phyloP scores from a whole-genome alignment of 1,284 basidiomycete species.

The Boletus coffeatus region DNA sequence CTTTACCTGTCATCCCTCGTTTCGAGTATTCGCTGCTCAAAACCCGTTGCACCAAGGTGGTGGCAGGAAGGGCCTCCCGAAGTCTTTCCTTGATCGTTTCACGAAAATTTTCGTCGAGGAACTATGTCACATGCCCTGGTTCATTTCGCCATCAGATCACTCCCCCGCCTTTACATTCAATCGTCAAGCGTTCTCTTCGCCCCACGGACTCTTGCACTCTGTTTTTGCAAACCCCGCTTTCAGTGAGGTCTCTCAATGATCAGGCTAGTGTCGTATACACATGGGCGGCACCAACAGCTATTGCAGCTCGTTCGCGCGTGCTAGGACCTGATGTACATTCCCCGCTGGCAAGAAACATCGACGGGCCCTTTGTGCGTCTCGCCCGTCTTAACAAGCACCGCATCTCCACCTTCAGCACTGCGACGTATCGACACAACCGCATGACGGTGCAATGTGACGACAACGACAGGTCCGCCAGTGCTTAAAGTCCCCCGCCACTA shows the following conservation, averaged over 20 bases:
- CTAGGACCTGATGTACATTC: too few species aligned
- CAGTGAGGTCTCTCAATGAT: conserved; percentile 4
- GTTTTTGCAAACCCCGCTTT: conserved; percentile 21
- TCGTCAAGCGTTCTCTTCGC: conserved; percentile 34
- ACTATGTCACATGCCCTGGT: conserved; percentile 41
- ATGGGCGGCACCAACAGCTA: too few species aligned
- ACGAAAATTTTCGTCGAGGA: conserved; percentile 93
- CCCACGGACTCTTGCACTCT: conserved; percentile 13
- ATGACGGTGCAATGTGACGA: too few species aligned
- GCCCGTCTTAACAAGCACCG: too few species aligned
- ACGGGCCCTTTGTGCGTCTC: too few species aligned
- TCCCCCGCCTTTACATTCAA: conserved; percentile 32
- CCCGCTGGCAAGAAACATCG: too few species aligned
- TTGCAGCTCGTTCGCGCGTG: too few species aligned
- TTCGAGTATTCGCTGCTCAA: conserved; percentile 97
- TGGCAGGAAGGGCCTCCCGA: conserved; percentile 95
- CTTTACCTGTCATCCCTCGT: conserved; percentile 85
- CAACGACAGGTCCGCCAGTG: too few species aligned
- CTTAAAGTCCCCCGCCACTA: too few species aligned
- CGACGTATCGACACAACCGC: too few species aligned
- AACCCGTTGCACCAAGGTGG: conserved; percentile 97
- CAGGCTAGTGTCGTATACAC: too few species aligned
- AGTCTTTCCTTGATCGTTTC: conserved; percentile 97
- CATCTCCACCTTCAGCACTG: too few species aligned
- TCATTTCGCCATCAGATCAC: conserved; percentile 39